Conservation (phyloP, 192 early-diverging fungal species). For the Piromyces finnis region DNA sequence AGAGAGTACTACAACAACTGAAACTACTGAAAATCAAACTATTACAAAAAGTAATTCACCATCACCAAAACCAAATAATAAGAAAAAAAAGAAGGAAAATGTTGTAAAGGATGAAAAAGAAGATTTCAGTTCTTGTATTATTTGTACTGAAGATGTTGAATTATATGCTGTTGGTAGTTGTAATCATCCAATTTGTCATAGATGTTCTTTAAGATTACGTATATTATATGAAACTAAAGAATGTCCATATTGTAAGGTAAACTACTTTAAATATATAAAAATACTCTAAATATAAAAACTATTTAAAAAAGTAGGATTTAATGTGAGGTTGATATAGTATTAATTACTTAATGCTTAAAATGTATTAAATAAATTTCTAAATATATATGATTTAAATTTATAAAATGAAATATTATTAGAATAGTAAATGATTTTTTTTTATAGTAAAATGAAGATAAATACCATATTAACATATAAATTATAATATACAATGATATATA, state of each 20-base stretch:
- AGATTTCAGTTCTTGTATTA: conserved; percentile 40
- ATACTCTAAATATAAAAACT: background rate
- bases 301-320: too few relatives aligned
- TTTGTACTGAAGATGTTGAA: conserved; percentile 68
- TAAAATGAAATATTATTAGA: too few relatives aligned
- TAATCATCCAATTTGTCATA: conserved; percentile 84
- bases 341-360: too few relatives aligned
- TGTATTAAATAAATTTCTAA: too few relatives aligned
- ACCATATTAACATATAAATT: too few relatives aligned
- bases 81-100: background rate
- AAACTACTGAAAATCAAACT: background rate
- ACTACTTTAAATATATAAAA: background rate
- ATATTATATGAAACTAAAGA: conserved; percentile 69
- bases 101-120: background rate
- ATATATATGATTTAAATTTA: too few relatives aligned
- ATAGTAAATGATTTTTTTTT: too few relatives aligned
- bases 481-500: too few relatives aligned
- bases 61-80: background rate
- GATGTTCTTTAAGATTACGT: conserved; percentile 77
- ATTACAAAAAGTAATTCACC: background rate
- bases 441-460: too few relatives aligned
- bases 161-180: conserved; percentile 74
- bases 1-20: too few relatives aligned
- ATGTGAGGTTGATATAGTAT: too few relatives aligned
- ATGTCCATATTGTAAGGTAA: conserved; percentile 84